Base-by-base conservation (phyloP, 768 basidiomycete species). In the Russula brevipes region DNA sequence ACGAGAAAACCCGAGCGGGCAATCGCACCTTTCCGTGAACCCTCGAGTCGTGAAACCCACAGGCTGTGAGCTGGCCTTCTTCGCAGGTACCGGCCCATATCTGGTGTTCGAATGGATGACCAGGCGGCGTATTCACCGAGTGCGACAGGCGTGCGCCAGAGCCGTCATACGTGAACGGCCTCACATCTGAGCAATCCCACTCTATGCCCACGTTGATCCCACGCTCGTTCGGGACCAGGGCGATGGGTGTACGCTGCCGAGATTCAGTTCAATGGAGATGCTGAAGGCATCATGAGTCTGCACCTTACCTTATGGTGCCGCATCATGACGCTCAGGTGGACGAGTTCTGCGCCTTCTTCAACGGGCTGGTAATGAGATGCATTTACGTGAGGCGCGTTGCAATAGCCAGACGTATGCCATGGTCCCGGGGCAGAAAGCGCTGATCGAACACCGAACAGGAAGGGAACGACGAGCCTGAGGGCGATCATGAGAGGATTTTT, bases 341-440 rank as follows among this genome's bases (percentile, higher is more conserved):
- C 73, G 3, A 80, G 63, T 38, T 72, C 70, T 2, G 74, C 74
- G 36, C 55, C 66, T 36, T 71, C 68, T 39, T 59, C n/a, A 77
- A 78, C 5, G 76, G 78, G 45, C 68, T 44, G 6, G 79, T 81
- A 16, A 75, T 73, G 54, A 50, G 68, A 69, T 3, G 70, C 66
- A 59, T 76, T 78, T 60, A 79, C 76, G 55, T 78, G 80, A 0
- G 80, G 78, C 0, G 80, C 80, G 52, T 81, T 81, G 70, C 80
- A 81, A 62, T 81, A 81, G 54, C 79, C 79, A 71, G 80, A 80
- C 11, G 77, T 79, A 71, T 79, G 74, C 79, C 78, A 79, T 0
- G 78, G 75, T 9, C 73, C 64, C 5, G 44, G 19, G 30, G 39
- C n/a, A 42, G 60, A 35, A n/a, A 61, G 31, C 30, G 19, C 31